These are phyloP conservation scores for Aristolochia californica DNA, from an alignment of 164 flowering plant genomes.

Conservation along the genomic window DNA sequence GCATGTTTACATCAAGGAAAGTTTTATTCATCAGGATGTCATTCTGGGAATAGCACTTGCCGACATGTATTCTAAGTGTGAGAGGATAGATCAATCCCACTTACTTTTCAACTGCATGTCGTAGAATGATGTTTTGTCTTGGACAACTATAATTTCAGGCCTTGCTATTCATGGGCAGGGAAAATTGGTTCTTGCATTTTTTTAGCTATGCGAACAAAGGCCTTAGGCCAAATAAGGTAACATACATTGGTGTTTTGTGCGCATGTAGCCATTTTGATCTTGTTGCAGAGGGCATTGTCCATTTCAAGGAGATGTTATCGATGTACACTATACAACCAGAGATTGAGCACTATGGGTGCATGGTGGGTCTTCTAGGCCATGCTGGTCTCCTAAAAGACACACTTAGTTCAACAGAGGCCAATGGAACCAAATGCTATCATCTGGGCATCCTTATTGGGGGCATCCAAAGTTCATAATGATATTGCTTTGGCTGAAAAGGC, in stretches of 20 bases:
- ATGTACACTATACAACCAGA: too few species aligned
- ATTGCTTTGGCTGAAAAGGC: too few species aligned
- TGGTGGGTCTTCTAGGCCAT: constrained; percentile 30
- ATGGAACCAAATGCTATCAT: too few species aligned
- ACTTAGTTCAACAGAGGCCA: constrained; percentile 15
- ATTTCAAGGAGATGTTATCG: too few species aligned
- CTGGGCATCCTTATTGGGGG: too few species aligned
- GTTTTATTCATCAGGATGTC: too few species aligned
- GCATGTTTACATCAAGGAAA: constrained; percentile 18
- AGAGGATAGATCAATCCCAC: constrained; percentile 14
- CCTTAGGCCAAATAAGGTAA: background rate
- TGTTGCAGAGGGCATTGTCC: too few species aligned
- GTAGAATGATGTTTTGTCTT: constrained; percentile 7
- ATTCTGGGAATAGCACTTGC: constrained; percentile 30
- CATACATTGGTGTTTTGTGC: constrained; percentile 3
- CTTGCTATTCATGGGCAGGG: constrained; percentile 7
- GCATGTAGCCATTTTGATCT: too few species aligned
- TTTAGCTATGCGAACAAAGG: constrained; percentile 5
- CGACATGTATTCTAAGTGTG: constrained; percentile 90
- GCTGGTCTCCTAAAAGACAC: constrained; percentile 14
- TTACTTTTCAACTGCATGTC: background rate
- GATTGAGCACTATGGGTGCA: too few species aligned
- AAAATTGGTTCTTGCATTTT: constrained; percentile 1
- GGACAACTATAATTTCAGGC: too few species aligned
- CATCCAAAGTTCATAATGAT: too few species aligned